Conservation (phyloP, 2,329 filamentous ascomycete species). For the Talaromyces sp. region DNA sequence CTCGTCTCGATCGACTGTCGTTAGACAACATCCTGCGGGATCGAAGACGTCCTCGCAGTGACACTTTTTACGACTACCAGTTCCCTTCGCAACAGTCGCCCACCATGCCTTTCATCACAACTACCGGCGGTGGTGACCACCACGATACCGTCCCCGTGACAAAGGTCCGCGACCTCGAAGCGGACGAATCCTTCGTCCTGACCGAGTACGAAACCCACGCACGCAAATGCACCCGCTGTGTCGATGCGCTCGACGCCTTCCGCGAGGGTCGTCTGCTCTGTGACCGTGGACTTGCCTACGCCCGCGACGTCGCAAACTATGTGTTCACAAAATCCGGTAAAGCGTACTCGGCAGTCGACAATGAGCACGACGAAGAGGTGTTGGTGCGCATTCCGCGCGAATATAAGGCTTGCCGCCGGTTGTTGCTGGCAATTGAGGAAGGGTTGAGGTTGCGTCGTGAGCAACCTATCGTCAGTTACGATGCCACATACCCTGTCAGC, state of each 20-base stretch:
- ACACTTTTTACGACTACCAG: slow-evolving; percentile 18
- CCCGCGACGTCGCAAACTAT: slow-evolving; percentile 35
- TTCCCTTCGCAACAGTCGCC: slow-evolving; percentile 11
- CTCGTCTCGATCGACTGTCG: slow-evolving; percentile 13
- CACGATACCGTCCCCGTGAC: slow-evolving; percentile 11
- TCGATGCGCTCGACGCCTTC: slow-evolving; percentile 28
- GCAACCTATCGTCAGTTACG: slow-evolving; percentile 31
- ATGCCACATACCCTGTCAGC: slow-evolving; percentile 30
- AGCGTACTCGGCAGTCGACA: slow-evolving; percentile 43
- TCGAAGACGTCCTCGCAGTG: slow-evolving; percentile 11
- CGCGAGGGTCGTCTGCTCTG: slow-evolving; percentile 32
- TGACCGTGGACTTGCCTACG: slow-evolving; percentile 31
- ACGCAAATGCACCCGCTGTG: slow-evolving; percentile 31
- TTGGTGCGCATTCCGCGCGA: slow-evolving; percentile 43
- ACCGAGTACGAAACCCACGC: slow-evolving; percentile 34
- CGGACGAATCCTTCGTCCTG: slow-evolving; percentile 37
- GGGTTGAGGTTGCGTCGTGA: slow-evolving; percentile 33
- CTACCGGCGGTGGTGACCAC: not conserved
- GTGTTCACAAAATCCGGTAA: slow-evolving; percentile 35
- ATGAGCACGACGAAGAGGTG: slow-evolving; percentile 35
- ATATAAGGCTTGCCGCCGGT: slow-evolving; percentile 32
- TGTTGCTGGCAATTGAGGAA: slow-evolving; percentile 44
- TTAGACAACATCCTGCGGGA: slow-evolving; percentile 12
- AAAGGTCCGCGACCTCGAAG: slow-evolving; percentile 20
- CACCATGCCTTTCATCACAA: slow-evolving; percentile 20